Evolutionary conservation across 164 flowering plant species (phyloP).

Genomic region (Litsea cubeba): DNA sequence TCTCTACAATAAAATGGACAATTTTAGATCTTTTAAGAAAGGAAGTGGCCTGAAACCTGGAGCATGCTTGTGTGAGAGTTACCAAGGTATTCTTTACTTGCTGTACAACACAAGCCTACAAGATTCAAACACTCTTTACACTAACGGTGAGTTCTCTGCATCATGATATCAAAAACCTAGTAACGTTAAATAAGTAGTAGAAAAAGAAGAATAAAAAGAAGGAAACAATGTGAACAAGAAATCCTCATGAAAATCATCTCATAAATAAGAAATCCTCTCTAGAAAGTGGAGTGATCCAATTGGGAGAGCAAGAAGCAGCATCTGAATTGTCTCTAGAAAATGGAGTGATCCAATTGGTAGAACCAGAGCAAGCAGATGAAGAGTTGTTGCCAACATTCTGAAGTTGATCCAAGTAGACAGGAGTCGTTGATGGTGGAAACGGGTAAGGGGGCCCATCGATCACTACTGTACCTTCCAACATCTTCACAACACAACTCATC

Average conservation of each 20-base stretch:
- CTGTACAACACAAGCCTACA: too few species aligned
- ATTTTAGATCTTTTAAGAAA: too few species aligned
- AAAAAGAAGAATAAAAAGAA: too few species aligned
- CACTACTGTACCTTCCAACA: neutral
- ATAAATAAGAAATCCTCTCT: neutral
- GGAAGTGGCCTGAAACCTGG: too few species aligned
- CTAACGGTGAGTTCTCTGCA: neutral
- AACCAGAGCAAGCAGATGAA: neutral
- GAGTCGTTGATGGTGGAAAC: neutral
- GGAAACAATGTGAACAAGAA: neutral
- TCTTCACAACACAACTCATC: constrained; percentile 8
- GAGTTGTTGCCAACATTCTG: too few species aligned
- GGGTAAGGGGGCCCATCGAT: neutral
- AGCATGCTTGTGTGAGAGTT: too few species aligned
- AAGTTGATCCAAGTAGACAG: too few species aligned
- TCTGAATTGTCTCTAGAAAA: neutral
- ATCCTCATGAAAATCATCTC: neutral
- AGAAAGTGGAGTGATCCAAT: constrained; percentile 1
- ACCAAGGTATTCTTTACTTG: too few species aligned
- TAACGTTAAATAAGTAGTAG: neutral
- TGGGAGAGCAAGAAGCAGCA: neutral
- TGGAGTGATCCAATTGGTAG: neutral
- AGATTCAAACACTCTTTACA: too few species aligned
- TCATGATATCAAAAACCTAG: neutral
- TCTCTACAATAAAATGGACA: too few species aligned